These are phyloP conservation scores for Mantamonas sphyraenae DNA, from an alignment of 78 protist genomes.

Conservation along the genomic window DNA sequence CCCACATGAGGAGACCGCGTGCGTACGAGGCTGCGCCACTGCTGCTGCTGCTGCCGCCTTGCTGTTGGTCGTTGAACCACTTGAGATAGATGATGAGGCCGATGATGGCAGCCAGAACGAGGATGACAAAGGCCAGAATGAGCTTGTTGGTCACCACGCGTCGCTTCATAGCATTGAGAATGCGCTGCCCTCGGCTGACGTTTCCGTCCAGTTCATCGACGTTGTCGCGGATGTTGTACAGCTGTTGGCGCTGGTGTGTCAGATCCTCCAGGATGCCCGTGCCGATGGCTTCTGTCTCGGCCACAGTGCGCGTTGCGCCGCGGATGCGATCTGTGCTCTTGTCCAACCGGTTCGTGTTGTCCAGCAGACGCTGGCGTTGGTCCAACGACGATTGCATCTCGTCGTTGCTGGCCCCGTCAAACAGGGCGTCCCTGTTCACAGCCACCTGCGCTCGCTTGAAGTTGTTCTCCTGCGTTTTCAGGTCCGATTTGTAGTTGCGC, in stretches of 20 bases:
- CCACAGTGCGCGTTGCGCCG: neutral
- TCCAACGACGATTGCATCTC: too few relatives aligned
- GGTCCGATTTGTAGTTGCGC: too few relatives aligned
- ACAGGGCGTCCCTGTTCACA: too few relatives aligned
- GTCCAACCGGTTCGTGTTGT: too few relatives aligned
- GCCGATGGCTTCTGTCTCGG: neutral
- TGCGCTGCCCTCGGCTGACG: neutral
- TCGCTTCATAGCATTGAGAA: neutral
- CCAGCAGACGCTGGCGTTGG: too few relatives aligned
- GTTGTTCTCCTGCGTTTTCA: too few relatives aligned
- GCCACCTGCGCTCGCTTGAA: too few relatives aligned
- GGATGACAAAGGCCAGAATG: neutral
- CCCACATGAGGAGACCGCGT: too few relatives aligned
- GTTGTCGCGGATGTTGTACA: neutral
- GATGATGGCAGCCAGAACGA: neutral
- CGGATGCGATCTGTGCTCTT: neutral
- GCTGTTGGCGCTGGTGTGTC: neutral
- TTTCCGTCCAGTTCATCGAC: neutral
- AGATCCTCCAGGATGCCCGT: neutral
- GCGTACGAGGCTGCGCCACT: too few relatives aligned
- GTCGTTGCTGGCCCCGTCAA: too few relatives aligned
- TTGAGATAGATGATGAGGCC: neutral
- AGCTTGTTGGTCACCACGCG: constrained; percentile 8
- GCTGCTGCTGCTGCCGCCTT: too few relatives aligned
- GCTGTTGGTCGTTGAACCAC: too few relatives aligned